phyloP scores from a whole-genome alignment of 805 yeast genomes.

The Ogataea siamensis region DNA sequence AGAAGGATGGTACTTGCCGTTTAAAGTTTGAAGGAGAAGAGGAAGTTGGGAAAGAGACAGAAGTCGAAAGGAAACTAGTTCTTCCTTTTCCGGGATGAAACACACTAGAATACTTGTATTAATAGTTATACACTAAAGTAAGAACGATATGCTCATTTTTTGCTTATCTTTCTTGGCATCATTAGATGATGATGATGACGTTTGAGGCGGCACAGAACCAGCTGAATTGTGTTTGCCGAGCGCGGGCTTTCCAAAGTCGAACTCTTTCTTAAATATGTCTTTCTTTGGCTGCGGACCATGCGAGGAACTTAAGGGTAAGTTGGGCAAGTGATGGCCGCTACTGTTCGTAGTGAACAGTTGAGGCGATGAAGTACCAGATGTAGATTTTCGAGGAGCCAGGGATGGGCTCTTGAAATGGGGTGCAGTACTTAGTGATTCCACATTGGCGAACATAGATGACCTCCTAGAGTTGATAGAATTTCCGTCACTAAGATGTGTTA shows the following conservation, averaged over 20 bases:
- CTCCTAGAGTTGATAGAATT: constrained; percentile 27
- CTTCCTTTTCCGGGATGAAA: constrained; percentile 58
- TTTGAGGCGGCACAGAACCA: constrained; percentile 8
- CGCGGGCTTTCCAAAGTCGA: constrained; percentile 22
- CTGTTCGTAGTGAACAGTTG: constrained; percentile 18
- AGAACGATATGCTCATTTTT: constrained; percentile 29
- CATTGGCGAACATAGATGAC: constrained; percentile 25
- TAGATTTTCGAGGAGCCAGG: constrained; percentile 26
- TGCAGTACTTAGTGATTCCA: constrained; percentile 7
- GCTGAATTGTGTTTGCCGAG: constrained; percentile 2
- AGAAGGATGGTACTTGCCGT: constrained; percentile 72
- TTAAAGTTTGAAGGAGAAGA: constrained; percentile 95
- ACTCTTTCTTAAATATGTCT: constrained; percentile 31
- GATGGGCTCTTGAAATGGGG: constrained; percentile 23
- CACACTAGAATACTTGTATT: not conserved
- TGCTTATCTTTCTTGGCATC: constrained; percentile 18
- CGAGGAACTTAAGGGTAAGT: constrained; percentile 5
- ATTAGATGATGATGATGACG: not conserved
- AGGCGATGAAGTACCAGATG: constrained; percentile 28
- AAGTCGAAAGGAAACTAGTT: constrained; percentile 81
- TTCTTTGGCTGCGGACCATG: constrained; percentile 8
- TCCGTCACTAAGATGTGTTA: constrained; percentile 25
- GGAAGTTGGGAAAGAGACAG: constrained; percentile 92
- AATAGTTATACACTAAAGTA: constrained; percentile 13
- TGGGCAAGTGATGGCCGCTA: constrained; percentile 13